Conservation (phyloP, 768 basidiomycete genomes). For the Tulasnella calospora region DNA sequence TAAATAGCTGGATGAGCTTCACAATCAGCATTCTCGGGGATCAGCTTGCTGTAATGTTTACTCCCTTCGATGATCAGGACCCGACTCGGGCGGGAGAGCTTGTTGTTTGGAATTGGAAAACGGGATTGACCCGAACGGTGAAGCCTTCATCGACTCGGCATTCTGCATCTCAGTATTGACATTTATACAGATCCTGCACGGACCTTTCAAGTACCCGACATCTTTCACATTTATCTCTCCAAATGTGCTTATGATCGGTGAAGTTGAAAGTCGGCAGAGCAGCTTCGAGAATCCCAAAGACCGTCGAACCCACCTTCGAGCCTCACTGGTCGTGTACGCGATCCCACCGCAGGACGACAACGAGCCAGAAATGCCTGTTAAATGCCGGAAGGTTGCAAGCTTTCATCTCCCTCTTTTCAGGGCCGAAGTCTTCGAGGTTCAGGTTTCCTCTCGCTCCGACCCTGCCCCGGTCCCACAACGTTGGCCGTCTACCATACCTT, state of each 20-base stretch:
- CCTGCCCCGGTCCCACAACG: not conserved
- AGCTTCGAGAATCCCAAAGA: not conserved
- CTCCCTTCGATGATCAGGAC: not conserved
- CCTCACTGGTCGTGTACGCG: not conserved
- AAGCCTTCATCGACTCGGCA: not conserved
- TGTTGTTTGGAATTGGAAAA: slow-evolving; percentile 18
- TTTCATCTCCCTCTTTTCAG: slow-evolving; percentile 2
- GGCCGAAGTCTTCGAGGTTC: not conserved
- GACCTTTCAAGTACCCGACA: not conserved
- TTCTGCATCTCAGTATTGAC: not conserved
- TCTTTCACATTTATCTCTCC: slow-evolving; percentile 6
- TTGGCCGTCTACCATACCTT: not conserved
- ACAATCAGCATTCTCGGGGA: not conserved
- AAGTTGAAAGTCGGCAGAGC: not conserved
- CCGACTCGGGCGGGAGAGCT: not conserved
- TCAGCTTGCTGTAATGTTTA: slow-evolving; percentile 6
- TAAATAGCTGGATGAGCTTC: not conserved
- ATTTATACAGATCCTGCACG: not conserved
- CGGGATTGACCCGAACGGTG: not conserved
- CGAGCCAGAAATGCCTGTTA: not conserved
- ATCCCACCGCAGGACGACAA: not conserved
- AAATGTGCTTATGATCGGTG: not conserved
- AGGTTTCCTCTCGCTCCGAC: not conserved
- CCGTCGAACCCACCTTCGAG: not conserved
- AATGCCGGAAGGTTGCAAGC: not conserved